Base-by-base conservation (phyloP, 768 basidiomycete species). In the Tulasnella sp. region DNA sequence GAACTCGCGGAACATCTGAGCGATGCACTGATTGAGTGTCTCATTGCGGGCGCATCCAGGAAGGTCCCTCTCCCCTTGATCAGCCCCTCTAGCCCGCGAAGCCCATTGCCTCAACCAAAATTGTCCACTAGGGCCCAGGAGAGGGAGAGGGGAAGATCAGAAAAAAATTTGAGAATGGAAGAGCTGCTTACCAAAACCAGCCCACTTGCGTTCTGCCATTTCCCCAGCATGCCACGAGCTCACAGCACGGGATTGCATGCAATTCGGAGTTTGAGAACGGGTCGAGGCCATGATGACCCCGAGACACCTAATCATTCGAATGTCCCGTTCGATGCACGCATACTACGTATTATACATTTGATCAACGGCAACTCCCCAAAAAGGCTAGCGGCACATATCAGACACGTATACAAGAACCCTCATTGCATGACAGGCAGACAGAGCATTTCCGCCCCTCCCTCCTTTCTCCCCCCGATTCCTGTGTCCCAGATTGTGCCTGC, bases 231-330 rank as follows among this genome's bases (percentile, higher is more conserved):
- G 40, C 4, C 12, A 40, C 40, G 12, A 40, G 42, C 42, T 14
- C 42, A 42, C 3, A 9, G 16, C 9, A 42, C 10, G 16, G 48
- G 76, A 38, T 85, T 88, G 88, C 88, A 89, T 89, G 89, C 88
- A 87, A 89, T 89, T 89, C 88, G 89, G 89, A 89, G 89, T 89
- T 89, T 89, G 89, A 89, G 89, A 89, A 89, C 92, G 92, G 92
- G 91, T 92, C 91, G 91, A 93, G 92, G 91, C 90, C 90, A 91
- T 92, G 92, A 90, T 91, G 89, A 90, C 92, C 92, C 88, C 91
- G 92, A 92, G 91, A 91, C 91, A 91, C 91, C 92, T 93, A 93
- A 92, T 93, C 92, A 93, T 93, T 93, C 91, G 91, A n/a, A 52
- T 52, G 52, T 52, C 52, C 52, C 52, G 52, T 52, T n/a, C 24